Percentiles rank a stretch among this genome's conserved stretches.
phyloP scores from a whole-genome alignment of 2,329 filamentous ascomycete genomes.

The Mollisiaceae sp. region DNA sequence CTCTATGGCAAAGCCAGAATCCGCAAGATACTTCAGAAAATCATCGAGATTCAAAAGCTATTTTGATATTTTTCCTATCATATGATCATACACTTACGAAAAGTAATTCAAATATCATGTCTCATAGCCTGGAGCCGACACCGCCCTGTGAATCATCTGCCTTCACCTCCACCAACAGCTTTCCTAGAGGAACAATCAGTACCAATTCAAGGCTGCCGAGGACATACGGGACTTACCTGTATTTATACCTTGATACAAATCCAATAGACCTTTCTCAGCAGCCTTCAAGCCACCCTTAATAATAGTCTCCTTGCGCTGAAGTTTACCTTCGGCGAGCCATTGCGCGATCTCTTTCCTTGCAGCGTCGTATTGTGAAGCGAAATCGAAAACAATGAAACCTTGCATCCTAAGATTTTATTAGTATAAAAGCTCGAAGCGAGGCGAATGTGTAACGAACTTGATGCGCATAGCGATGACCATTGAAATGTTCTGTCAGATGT shows the following conservation, averaged over 20 bases:
- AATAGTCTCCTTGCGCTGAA: slow-evolving; percentile 74
- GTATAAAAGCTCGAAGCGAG: too few relatives aligned
- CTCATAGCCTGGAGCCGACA: slow-evolving; percentile 18
- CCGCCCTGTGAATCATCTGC: slow-evolving; percentile 24
- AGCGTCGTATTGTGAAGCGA: slow-evolving; percentile 57
- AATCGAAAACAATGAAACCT: slow-evolving; percentile 78
- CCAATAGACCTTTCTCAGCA: slow-evolving; percentile 66
- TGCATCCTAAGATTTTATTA: slow-evolving; percentile 51
- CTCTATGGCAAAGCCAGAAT: not conserved
- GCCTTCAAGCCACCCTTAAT: slow-evolving; percentile 69
- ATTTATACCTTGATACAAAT: slow-evolving; percentile 72
- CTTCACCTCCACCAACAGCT: slow-evolving; percentile 63
- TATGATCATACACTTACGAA: slow-evolving; percentile 9
- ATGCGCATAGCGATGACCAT: slow-evolving; percentile 61
- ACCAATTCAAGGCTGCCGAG: not conserved
- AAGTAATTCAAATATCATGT: not conserved
- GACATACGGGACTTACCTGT: slow-evolving; percentile 54
- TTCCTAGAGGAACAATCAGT: slow-evolving; percentile 38
- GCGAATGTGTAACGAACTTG: slow-evolving; percentile 22
- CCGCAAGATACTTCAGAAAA: not conserved
- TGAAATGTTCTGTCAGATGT: slow-evolving; percentile 50
- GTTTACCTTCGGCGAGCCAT: slow-evolving; percentile 74
- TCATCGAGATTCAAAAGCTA: not conserved
- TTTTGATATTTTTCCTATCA: not conserved
- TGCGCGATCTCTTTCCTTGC: slow-evolving; percentile 65